Conservation (phyloP, 225 moss, liverwort and hornwort genomes). For the Sphagnum tenellum region DNA sequence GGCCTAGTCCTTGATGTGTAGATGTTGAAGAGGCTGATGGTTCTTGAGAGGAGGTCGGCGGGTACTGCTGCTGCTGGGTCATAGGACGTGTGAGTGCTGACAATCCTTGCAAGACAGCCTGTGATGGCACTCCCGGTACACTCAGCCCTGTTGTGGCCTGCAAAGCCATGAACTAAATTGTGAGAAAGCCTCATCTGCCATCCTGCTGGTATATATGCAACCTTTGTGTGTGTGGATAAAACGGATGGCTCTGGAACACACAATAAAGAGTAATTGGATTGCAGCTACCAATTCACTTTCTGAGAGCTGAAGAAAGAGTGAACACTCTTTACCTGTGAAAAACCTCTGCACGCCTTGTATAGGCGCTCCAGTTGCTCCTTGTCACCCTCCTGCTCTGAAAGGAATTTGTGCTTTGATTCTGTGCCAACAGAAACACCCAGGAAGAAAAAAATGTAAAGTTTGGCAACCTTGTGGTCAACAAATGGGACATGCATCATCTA, state of each 20-base stretch:
- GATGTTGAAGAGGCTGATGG: slow-evolving; percentile 8
- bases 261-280: no score
- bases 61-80: slow-evolving; percentile 9
- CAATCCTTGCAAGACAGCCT: slow-evolving; percentile 46
- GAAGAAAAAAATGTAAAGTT: no score
- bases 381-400: slow-evolving; percentile 77
- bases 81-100: slow-evolving; percentile 35
- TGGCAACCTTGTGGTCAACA: no score
- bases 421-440: neutral
- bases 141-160: no score
- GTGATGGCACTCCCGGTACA: slow-evolving; percentile 20
- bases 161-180: no score
- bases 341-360: slow-evolving; percentile 70
- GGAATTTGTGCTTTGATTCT: slow-evolving; percentile 75
- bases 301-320: no score
- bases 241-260: no score
- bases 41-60: slow-evolving; percentile 11
- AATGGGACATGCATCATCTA: no score
- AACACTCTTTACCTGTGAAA: slow-evolving; percentile 41
- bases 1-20: slow-evolving; percentile 7
- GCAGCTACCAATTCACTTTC: no score
- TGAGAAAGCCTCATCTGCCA: no score
- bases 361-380: slow-evolving; percentile 74
- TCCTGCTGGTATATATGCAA: no score
- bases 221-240: no score